A percentile compares a stretch with the other conserved stretches of the same genome.
Conservation (phyloP, 495 filamentous ascomycete genomes). For the Podospora bellae-mahoneyi region DNA sequence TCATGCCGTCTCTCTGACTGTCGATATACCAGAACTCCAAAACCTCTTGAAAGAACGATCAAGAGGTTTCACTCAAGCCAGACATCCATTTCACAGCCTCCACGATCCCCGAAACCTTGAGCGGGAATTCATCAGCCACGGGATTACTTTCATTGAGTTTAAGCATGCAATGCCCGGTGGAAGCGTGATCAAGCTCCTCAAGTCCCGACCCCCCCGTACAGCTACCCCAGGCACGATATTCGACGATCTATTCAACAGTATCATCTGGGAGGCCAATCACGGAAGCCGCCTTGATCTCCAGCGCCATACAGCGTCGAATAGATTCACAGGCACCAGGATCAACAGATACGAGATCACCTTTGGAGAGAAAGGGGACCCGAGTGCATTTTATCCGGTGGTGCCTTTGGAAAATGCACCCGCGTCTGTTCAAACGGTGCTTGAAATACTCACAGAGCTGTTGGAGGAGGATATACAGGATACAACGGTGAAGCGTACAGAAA, state of each 20-base stretch:
- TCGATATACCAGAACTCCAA: conserved; percentile 2
- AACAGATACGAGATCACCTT: conserved; percentile 1
- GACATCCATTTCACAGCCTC: not conserved
- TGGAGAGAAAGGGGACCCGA: not conserved
- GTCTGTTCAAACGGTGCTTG: not conserved
- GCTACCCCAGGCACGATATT: conserved; percentile 3
- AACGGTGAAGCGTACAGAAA: not conserved
- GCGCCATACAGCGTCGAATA: not conserved
- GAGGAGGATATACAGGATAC: not conserved
- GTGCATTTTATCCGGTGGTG: not conserved
- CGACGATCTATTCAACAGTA: conserved; percentile 1
- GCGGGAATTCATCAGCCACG: not conserved
- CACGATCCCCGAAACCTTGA: not conserved
- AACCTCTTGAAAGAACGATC: not conserved
- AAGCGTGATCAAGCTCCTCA: not conserved
- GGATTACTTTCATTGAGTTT: not conserved
- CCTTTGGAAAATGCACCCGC: not conserved
- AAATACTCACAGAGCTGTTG: not conserved
- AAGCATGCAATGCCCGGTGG: not conserved
- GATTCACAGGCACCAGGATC: not conserved
- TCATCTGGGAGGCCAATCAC: conserved; percentile 4
- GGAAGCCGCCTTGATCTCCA: not conserved
- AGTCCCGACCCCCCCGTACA: not conserved
- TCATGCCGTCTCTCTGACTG: not conserved
- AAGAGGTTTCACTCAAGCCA: not conserved